Evolutionary conservation across 495 filamentous ascomycete species (phyloP), one percentile per base, ranked within the genome.

Genomic region (Emericellopsis terricola): DNA sequence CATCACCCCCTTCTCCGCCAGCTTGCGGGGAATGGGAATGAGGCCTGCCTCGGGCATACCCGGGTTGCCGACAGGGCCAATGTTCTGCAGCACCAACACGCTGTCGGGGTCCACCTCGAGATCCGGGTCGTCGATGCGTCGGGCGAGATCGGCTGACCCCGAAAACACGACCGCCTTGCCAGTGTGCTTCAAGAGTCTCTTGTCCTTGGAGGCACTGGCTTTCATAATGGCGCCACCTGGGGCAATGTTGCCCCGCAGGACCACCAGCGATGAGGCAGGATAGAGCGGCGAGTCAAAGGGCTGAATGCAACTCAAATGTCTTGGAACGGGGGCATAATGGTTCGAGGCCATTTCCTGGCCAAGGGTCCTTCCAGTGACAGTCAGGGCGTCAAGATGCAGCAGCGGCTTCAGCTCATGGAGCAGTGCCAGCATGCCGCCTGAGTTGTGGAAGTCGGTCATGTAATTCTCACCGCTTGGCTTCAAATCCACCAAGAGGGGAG

Each of bases 361-460:
- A 2, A 79, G 41, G 0, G 72, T 76, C 24, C 60, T 48, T 1
- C 73, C 71, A 0, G 68, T 67, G 15, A 79, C 52, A 0, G 72
- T 78, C 47, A 60, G 30, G 0, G 71, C 71, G 27, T 62, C 52
- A 0, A 76, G 57, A 29, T 71, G 53, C 0, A 80, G 55, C 0
- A 78, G 55, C 0, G 72, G 73, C 5, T 57, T 51, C 2, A 80
- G 53, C 3, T 58, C 55, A 31, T 68, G 59, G 8, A 78, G 40
- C 0, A 80, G 46, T 3, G 65, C 64, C 15, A 60, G 39, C 70
- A 78, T 78, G 28, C 75, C 74, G 5, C 74, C 75, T 0, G 72
- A 65, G 43, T 71, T 68, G 44, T 80, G 75, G 40, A 80, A 76
- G 41, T 80, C 72, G 23, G 65, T 70, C 74, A 78, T 78, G 51